A percentile compares a stretch with the other conserved stretches of the same genome.
Conservation (phyloP, 1,284 basidiomycete species). For the Pholiota adiposa region DNA sequence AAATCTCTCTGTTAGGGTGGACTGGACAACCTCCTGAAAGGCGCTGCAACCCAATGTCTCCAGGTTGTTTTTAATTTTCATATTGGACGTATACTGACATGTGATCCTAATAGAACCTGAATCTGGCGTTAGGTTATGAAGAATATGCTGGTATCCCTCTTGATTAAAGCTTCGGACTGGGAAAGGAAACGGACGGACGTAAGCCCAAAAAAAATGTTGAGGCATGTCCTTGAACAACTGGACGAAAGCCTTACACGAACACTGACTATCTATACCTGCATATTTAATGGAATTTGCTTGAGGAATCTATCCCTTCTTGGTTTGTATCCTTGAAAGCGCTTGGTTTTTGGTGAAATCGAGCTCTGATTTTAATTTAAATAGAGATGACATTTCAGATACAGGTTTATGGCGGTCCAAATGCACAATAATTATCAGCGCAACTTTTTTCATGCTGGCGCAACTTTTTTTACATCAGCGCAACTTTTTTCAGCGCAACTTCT, state of each 20-base stretch:
- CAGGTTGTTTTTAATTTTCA: constrained; percentile 56
- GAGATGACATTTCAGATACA: too few species aligned
- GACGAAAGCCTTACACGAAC: too few species aligned
- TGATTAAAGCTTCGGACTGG: not conserved
- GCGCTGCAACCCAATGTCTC: constrained; percentile 96
- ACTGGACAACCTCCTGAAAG: constrained; percentile 95
- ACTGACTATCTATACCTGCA: not conserved
- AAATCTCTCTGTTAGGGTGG: constrained; percentile 62
- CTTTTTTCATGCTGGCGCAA: too few species aligned
- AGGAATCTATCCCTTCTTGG: too few species aligned
- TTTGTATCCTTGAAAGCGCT: too few species aligned
- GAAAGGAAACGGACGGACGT: too few species aligned
- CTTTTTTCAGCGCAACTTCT: too few species aligned
- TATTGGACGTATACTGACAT: not conserved
- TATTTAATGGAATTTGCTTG: not conserved
- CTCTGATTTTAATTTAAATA: too few species aligned
- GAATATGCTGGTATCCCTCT: constrained; percentile 8
- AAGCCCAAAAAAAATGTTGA: not conserved
- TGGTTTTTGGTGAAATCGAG: too few species aligned
- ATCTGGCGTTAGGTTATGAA: constrained; percentile 8
- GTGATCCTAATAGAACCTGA: constrained; percentile 1
- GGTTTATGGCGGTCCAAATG: too few species aligned
- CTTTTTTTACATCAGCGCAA: too few species aligned
- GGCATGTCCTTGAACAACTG: not conserved
- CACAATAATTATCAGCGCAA: too few species aligned